Conservation (phyloP, 306 rosid genomes). For the Quercus variabilis region DNA sequence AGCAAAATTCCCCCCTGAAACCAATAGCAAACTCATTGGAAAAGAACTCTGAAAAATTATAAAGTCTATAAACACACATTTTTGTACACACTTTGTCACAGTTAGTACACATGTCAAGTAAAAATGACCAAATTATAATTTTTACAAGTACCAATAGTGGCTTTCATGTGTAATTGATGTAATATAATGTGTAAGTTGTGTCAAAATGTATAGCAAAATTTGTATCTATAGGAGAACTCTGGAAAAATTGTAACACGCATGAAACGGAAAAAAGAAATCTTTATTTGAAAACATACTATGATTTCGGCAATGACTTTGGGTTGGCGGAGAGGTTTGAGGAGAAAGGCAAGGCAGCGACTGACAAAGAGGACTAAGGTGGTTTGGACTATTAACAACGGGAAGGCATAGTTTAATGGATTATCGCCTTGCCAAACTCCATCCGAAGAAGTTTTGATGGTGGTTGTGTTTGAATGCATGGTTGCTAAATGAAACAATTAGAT, state of each 20-base stretch:
- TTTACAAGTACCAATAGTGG: no score
- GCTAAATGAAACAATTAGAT: no score
- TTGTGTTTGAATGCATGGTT: slow-evolving; percentile 43
- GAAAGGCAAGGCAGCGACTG: slow-evolving; percentile 55
- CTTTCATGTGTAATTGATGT: no score
- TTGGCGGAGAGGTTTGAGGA: slow-evolving; percentile 82
- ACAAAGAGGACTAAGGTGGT: slow-evolving; percentile 43
- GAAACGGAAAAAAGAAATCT: not conserved
- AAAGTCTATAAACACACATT: no score
- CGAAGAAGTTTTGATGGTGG: slow-evolving; percentile 59
- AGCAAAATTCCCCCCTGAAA: slow-evolving; percentile 75
- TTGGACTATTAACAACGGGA: slow-evolving; percentile 72
- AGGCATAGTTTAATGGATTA: slow-evolving; percentile 63
- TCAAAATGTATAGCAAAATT: no score
- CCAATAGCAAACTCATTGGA: not conserved
- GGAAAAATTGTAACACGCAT: no score
- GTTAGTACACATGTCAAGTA: no score
- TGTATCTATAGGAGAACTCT: no score
- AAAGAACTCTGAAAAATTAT: not conserved
- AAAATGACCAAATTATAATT: no score
- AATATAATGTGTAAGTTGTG: no score
- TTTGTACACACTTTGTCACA: no score
- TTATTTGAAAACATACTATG: slow-evolving; percentile 26
- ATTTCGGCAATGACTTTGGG: slow-evolving; percentile 90
- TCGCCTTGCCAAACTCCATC: slow-evolving; percentile 84